These are phyloP conservation scores for Ophiosphaerella herpotricha DNA, from an alignment of 2,329 filamentous ascomycete species.

Conservation along the genomic window DNA sequence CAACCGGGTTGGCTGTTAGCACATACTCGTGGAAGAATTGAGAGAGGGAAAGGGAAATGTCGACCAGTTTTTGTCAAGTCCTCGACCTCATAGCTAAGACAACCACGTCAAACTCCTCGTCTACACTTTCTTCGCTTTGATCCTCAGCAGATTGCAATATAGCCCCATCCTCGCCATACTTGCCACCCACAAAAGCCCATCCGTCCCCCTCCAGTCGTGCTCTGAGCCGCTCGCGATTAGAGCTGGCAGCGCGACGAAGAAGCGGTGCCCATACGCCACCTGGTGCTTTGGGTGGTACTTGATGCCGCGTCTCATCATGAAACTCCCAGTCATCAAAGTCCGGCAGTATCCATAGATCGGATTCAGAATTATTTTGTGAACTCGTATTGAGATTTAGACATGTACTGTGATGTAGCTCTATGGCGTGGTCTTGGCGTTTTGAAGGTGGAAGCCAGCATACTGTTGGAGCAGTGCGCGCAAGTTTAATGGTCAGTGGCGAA, in stretches of 20 bases:
- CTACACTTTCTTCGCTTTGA: conserved; percentile 33
- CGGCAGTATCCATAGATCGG: conserved; percentile 38
- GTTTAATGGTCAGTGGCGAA: conserved; percentile 9
- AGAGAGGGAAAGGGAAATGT: not conserved
- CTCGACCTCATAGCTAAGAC: conserved; percentile 22
- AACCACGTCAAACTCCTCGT: conserved; percentile 44
- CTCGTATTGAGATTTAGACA: conserved; percentile 26
- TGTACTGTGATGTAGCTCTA: conserved; percentile 28
- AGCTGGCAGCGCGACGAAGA: conserved; percentile 30
- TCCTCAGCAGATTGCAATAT: conserved; percentile 13
- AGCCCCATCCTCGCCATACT: conserved; percentile 31
- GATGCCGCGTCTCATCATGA: conserved; percentile 11
- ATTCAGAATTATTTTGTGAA: conserved; percentile 17
- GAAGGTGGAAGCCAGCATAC: conserved; percentile 20
- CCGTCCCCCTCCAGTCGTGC: conserved; percentile 38
- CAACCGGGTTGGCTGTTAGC: not conserved
- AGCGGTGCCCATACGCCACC: conserved; percentile 21
- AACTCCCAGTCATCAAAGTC: conserved; percentile 39
- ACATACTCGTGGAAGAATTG: not conserved
- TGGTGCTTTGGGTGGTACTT: not conserved
- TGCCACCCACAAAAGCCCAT: conserved; percentile 40
- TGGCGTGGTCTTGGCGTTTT: conserved; percentile 6
- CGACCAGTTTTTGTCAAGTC: conserved; percentile 9
- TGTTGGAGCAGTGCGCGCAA: conserved; percentile 4
- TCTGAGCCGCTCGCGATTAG: conserved; percentile 36